Conservation (phyloP, 2,329 filamentous ascomycete genomes). For the Byssothecium circinans region DNA sequence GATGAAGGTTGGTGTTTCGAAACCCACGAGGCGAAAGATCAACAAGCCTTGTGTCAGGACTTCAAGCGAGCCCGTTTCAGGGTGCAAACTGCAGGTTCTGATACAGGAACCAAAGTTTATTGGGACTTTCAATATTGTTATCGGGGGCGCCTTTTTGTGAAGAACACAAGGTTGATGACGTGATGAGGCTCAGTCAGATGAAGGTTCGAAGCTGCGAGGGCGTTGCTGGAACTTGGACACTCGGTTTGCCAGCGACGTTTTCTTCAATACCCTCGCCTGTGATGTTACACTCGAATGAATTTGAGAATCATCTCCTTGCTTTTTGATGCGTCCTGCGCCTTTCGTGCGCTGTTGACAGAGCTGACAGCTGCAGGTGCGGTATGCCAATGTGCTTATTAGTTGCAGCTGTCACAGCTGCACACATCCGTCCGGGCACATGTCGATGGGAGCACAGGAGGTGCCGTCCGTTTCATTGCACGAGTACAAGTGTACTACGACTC, state of each 20-base stretch:
- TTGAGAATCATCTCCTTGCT: neutral
- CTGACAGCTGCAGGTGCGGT: neutral
- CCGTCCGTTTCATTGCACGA: neutral
- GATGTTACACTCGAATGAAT: neutral
- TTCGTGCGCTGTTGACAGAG: too few relatives aligned
- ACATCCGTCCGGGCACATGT: too few relatives aligned
- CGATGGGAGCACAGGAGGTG: neutral
- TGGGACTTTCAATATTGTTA: neutral
- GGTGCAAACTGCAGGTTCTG: conserved; percentile 16
- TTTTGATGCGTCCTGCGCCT: neutral
- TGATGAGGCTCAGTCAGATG: conserved; percentile 3
- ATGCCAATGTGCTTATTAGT: neutral
- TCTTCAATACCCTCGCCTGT: conserved; percentile 2
- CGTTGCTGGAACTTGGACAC: too few relatives aligned
- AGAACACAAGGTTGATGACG: neutral
- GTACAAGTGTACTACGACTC: neutral
- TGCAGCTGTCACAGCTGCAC: neutral
- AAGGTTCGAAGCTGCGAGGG: conserved; percentile 9
- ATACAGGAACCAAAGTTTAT: conserved; percentile 19
- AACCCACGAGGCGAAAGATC: conserved; percentile 6
- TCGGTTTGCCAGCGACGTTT: too few relatives aligned
- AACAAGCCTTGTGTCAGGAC: conserved; percentile 12
- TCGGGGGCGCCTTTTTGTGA: conserved; percentile 3
- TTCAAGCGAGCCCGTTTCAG: conserved; percentile 17
- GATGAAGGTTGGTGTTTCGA: conserved; percentile 17